phyloP scores from a whole-genome alignment of 179 eudicot genomes.

The Beta corolliflora region DNA sequence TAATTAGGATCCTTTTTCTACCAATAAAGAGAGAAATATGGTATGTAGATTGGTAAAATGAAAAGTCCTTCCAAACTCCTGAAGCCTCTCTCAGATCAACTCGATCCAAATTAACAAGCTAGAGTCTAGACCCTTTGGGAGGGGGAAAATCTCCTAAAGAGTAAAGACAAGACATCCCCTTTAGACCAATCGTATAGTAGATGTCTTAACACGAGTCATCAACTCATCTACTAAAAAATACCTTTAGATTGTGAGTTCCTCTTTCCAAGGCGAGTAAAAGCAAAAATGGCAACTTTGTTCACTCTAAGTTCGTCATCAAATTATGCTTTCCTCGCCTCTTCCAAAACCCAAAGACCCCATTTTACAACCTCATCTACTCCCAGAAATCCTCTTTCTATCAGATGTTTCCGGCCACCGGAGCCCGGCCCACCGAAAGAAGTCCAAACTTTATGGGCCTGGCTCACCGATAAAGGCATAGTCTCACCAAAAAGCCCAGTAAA shows the following conservation, averaged over 20 bases:
- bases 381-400: conserved; percentile 34
- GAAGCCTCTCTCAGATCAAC: no score
- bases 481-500: conserved; percentile 61
- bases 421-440: conserved; percentile 40
- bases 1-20: no score
- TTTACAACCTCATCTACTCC: conserved; percentile 10
- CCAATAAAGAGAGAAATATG: no score
- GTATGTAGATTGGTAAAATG: no score
- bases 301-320: conserved; percentile 30
- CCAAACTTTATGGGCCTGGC: conserved; percentile 91
- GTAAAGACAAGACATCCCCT: no score
- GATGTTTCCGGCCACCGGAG: conserved; percentile 41
- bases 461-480: conserved; percentile 64
- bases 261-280: background rate
- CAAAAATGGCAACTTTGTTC: conserved; percentile 41
- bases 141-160: no score
- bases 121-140: no score
- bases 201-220: background rate
- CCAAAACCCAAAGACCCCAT: conserved; percentile 13
- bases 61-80: no score
- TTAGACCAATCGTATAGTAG: no score
- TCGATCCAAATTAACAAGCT: no score
- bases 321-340: conserved; percentile 26
- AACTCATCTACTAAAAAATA: background rate
- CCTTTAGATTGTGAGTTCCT: background rate